Evolutionary conservation across 768 basidiomycete genomes (phyloP).

Genomic region (Flagelloscypha sp.): DNA sequence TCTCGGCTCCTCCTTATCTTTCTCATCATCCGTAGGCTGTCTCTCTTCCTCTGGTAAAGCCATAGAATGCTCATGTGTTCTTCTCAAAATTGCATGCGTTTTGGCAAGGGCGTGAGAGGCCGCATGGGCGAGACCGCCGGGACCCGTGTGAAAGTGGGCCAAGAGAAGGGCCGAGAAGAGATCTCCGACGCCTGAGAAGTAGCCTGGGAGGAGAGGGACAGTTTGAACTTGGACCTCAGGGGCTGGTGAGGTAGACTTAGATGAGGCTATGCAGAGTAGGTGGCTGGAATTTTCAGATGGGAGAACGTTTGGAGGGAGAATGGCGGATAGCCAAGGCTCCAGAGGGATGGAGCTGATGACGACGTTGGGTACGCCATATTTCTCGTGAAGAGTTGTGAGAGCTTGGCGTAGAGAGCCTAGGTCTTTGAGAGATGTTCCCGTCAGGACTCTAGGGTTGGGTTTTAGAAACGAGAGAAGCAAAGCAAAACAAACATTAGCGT

Average conservation of each 20-base stretch:
- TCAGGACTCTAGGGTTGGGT: slow-evolving; percentile 52
- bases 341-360: slow-evolving; percentile 88
- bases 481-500: no score
- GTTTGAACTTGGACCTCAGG: slow-evolving; percentile 52
- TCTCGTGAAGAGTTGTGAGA: slow-evolving; percentile 65
- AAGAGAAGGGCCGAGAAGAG: slow-evolving; percentile 90
- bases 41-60: slow-evolving; percentile 52
- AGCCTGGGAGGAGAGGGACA: slow-evolving; percentile 77
- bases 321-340: slow-evolving; percentile 46
- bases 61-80: slow-evolving; percentile 53
- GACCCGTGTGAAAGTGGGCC: slow-evolving; percentile 54
- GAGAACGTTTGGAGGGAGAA: slow-evolving; percentile 40
- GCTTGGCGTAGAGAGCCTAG: slow-evolving; percentile 58
- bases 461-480: background rate
- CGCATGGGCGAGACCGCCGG: slow-evolving; percentile 49
- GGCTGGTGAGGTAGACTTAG: slow-evolving; percentile 21
- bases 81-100: slow-evolving; percentile 61
- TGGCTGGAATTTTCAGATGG: slow-evolving; percentile 32
- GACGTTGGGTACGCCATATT: slow-evolving; percentile 73
- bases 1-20: slow-evolving; percentile 53
- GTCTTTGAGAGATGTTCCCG: slow-evolving; percentile 62
- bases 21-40: slow-evolving; percentile 66
- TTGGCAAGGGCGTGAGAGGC: slow-evolving; percentile 62
- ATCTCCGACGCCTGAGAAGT: slow-evolving; percentile 96
- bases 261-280: slow-evolving; percentile 79